Evolutionary conservation across 192 early-diverging fungal genomes (phyloP), one percentile per base, ranked within the genome.

Genomic region (Phycomyces blakesleeanus): DNA sequence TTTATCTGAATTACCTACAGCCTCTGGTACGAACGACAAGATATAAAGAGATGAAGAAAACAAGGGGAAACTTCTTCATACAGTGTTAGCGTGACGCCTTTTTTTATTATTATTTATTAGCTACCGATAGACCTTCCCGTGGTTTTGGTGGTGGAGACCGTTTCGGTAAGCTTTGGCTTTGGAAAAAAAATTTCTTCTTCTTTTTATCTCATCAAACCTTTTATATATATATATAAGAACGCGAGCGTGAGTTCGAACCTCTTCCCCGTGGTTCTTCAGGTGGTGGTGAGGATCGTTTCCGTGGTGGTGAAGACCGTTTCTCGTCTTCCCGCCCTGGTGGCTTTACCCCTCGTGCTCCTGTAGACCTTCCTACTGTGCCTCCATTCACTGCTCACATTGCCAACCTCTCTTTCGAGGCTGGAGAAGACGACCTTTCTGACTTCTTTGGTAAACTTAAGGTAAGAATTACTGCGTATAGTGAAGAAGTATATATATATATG

Each of bases 311-410:
- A 53, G 29, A 34, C 29, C 29, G 29, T 34, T 34, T 34, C 29
- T 34, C 29, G 2, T 34, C 29, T 34, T 34, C 29, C 29, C 29
- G 29, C 29, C 29, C 44, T 12, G 9, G 69, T 73, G 67, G 75
- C 26, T 59, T 66, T 74, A 0, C 63, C 55, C 66, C 74, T 41
- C 61, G 70, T 51, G 56, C 81, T 77, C 59, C 82, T 69, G 71
- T 76, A 51, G 83, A 84, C 0, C 83, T 95, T 66, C 95, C 95
- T 24, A 90, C 89, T 34, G 66, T 80, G 29, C 90, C 94, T 18
- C 97, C 97, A 49, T 99, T 80, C 84, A 96, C 88, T 11, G 88
- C 90, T 20, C 91, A 87, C 74, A 76, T 99, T 55, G 95, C 91
- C 54, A 98, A 98, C 84, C 76, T 99, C 54, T 82, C 93, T 14